These are phyloP conservation scores for Barnettozyma sucrosica DNA, from an alignment of 805 yeast species.

Conservation along the genomic window DNA sequence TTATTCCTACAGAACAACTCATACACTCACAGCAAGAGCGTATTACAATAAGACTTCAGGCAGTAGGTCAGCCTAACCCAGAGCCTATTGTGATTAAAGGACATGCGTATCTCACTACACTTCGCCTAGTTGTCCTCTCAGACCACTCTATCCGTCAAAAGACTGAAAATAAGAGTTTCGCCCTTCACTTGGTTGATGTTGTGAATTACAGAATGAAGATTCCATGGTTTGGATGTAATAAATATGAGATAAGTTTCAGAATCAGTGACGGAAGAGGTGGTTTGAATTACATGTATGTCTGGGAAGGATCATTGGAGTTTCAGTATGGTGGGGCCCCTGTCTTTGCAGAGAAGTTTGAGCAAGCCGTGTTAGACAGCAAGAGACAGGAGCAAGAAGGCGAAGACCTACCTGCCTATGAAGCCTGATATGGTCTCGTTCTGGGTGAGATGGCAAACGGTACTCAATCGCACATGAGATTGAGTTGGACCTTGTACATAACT, in stretches of 20 bases:
- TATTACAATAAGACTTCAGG: constrained; percentile 12
- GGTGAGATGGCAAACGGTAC: neutral
- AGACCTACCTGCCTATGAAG: constrained; percentile 39
- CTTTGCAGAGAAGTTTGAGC: constrained; percentile 33
- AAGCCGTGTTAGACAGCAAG: constrained; percentile 30
- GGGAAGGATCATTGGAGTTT: constrained; percentile 35
- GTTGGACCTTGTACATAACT: no score
- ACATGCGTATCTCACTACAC: constrained; percentile 35
- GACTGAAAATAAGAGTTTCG: constrained; percentile 29
- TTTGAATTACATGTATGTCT: constrained; percentile 32
- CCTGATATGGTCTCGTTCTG: neutral
- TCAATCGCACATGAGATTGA: neutral
- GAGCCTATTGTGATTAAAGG: constrained; percentile 29
- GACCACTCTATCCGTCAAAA: neutral
- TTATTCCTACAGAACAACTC: constrained; percentile 23
- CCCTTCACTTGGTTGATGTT: constrained; percentile 30
- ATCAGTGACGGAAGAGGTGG: constrained; percentile 30
- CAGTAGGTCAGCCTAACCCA: constrained; percentile 20
- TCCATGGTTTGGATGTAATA: constrained; percentile 52
- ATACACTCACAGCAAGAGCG: constrained; percentile 16
- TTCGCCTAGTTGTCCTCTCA: constrained; percentile 34
- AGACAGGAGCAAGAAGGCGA: constrained; percentile 39
- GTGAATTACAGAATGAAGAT: constrained; percentile 35
- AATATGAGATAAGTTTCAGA: constrained; percentile 39
- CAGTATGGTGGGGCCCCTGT: constrained; percentile 44